Evolutionary conservation across 257 asterid species (phyloP).

Genomic region (Solanum dulcamara): DNA sequence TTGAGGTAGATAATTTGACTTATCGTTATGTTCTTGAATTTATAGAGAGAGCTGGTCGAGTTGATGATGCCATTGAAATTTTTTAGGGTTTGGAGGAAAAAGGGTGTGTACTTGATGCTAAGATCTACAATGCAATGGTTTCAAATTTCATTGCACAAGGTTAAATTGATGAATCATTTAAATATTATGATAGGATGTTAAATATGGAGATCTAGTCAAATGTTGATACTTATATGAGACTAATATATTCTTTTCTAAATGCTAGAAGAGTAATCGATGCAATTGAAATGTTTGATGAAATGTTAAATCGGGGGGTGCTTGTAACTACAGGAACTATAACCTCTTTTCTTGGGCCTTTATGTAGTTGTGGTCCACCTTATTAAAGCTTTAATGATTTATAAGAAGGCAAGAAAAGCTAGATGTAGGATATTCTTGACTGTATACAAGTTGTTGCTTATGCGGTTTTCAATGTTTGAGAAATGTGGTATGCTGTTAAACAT

Average conservation of each 20-base stretch:
- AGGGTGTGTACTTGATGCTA: constrained; percentile 19
- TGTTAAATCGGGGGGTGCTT: constrained; percentile 52
- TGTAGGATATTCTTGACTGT: constrained; percentile 51
- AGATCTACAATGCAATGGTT: constrained; percentile 73
- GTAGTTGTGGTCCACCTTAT: constrained; percentile 90
- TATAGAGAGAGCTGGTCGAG: constrained; percentile 67
- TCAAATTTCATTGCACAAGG: constrained; percentile 37
- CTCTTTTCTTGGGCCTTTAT: constrained; percentile 52
- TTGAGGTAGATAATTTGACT: constrained; percentile 50
- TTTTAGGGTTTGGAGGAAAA: constrained; percentile 48
- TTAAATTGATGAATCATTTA: constrained; percentile 48
- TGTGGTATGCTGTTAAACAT: constrained; percentile 61
- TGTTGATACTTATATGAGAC: constrained; percentile 46
- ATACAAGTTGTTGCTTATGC: constrained; percentile 62
- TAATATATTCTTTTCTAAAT: constrained; percentile 46
- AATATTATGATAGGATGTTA: constrained; percentile 42
- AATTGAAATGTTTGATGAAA: constrained; percentile 70
- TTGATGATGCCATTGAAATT: constrained; percentile 47
- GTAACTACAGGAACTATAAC: constrained; percentile 63
- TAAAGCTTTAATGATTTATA: constrained; percentile 73
- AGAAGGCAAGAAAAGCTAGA: constrained; percentile 65
- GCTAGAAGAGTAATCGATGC: constrained; percentile 72
- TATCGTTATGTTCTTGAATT: constrained; percentile 55
- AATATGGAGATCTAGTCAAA: constrained; percentile 33
- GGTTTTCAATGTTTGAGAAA: constrained; percentile 81